Evolutionary conservation across 208 protist species (phyloP).

Genomic region (Phytomonas sp.): DNA sequence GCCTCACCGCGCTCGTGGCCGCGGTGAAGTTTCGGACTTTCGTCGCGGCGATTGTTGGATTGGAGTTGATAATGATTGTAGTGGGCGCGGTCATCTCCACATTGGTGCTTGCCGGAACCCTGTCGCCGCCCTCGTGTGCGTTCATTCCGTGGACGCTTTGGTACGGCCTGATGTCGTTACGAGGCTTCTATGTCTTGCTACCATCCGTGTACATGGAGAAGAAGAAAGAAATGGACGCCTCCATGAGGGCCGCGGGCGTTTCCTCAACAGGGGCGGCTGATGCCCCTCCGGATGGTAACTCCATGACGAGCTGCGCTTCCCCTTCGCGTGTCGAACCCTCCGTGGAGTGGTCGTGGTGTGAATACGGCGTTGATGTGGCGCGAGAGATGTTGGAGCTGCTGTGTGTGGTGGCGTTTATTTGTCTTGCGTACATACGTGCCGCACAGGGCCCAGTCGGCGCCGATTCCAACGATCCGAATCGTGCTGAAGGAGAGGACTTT

Average conservation of each 20-base stretch:
- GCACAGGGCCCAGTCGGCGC: background rate
- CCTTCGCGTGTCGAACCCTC: background rate
- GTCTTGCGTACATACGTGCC: slow-evolving; percentile 24
- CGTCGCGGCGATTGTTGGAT: slow-evolving; percentile 14
- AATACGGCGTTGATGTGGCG: slow-evolving; percentile 17
- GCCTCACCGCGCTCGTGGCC: slow-evolving; percentile 14
- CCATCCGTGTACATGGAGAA: slow-evolving; percentile 20
- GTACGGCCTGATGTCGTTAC: slow-evolving; percentile 22
- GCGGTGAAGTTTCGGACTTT: slow-evolving; percentile 15
- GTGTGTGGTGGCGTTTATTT: slow-evolving; percentile 32
- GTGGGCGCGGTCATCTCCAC: slow-evolving; percentile 17
- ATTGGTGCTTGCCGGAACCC: slow-evolving; percentile 30
- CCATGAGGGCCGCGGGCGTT: background rate
- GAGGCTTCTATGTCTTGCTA: slow-evolving; percentile 20
- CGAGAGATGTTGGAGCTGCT: slow-evolving; percentile 21
- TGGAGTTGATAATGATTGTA: slow-evolving; percentile 13
- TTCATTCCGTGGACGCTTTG: slow-evolving; percentile 26
- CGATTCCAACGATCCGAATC: background rate
- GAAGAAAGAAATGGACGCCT: background rate
- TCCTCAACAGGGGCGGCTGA: background rate
- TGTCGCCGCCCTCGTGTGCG: slow-evolving; percentile 17
- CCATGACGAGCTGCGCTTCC: background rate
- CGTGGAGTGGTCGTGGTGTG: slow-evolving; percentile 9
- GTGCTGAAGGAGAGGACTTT: background rate
- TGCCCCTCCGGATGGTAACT: background rate